phyloP scores from a whole-genome alignment of 768 basidiomycete genomes.

The Rickenella mellea region DNA sequence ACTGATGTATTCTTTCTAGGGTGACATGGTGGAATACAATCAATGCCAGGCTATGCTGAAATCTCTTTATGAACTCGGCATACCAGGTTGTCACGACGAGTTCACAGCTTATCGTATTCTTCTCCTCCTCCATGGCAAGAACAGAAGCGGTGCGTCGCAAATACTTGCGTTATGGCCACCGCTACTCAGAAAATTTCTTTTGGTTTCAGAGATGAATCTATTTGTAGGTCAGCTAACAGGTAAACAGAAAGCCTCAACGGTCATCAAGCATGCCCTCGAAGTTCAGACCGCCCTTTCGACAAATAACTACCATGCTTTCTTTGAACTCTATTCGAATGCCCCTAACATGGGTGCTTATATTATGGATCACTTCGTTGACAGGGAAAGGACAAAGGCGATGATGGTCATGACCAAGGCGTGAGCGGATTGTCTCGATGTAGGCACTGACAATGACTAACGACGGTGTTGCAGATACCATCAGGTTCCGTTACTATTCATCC shows the following conservation, averaged over 20 bases:
- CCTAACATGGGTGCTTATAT: conserved; percentile 98
- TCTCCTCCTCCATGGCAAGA: conserved; percentile 89
- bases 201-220: conserved; percentile 77
- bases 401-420: conserved; percentile 91
- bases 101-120: conserved; percentile 97
- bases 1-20: conserved; percentile 34
- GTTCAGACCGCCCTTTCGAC: conserved; percentile 86
- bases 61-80: conserved; percentile 85
- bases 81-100: conserved; percentile 88
- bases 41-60: conserved; percentile 91
- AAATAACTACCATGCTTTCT: conserved; percentile 91
- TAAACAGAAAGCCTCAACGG: conserved; percentile 71
- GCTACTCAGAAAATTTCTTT: background rate
- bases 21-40: conserved; percentile 98
- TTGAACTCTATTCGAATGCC: conserved; percentile 71
- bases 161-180: background rate
- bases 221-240: conserved; percentile 96
- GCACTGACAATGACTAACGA: conserved; percentile 5
- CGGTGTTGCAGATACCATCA: conserved; percentile 60
- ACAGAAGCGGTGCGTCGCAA: conserved; percentile 71
- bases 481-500: conserved; percentile 68
- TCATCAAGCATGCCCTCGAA: conserved; percentile 80
- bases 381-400: conserved; percentile 81
- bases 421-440: conserved; percentile 22
- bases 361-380: conserved; percentile 95